Conservation (phyloP, 1,284 basidiomycete species). For the Stygiomarasmius scandens region DNA sequence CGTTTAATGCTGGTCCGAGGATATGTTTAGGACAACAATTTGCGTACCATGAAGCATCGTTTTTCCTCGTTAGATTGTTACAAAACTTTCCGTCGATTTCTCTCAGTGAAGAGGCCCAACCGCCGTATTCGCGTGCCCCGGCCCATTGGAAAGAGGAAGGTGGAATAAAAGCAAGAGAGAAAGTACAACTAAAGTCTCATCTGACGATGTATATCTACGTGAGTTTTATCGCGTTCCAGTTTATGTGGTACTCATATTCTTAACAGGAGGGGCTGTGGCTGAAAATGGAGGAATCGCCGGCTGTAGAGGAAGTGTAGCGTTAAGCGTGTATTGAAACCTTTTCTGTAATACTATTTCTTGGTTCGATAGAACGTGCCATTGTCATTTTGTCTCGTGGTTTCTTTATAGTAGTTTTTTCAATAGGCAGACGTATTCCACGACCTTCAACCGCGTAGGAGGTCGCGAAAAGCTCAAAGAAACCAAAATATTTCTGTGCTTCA, state of each 20-base stretch:
- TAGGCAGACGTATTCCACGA: no score
- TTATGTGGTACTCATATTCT: no score
- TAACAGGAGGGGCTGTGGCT: slow-evolving; percentile 35
- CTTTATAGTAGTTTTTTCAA: no score
- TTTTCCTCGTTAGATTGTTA: slow-evolving; percentile 25
- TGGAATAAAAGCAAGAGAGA: slow-evolving; percentile 39
- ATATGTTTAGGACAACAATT: slow-evolving; percentile 65
- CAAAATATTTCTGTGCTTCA: no score
- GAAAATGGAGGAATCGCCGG: slow-evolving; percentile 28
- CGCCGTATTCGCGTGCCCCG: slow-evolving; percentile 32
- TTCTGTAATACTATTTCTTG: no score
- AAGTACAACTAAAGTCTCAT: slow-evolving; percentile 36
- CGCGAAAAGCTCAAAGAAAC: no score
- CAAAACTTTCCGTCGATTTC: slow-evolving; percentile 50
- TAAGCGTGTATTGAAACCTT: no score
- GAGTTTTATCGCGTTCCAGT: no score
- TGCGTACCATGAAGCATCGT: slow-evolving; percentile 42
- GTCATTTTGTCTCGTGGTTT: no score
- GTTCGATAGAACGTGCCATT: no score
- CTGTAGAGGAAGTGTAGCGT: no score
- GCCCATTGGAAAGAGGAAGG: slow-evolving; percentile 32
- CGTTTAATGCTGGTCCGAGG: slow-evolving; percentile 61
- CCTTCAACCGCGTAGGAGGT: no score
- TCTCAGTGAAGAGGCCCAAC: slow-evolving; percentile 45
- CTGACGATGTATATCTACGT: slow-evolving; percentile 48